phyloP scores from a whole-genome alignment of 1,284 basidiomycete genomes.

The Apiotrichum akiyoshidainum region DNA sequence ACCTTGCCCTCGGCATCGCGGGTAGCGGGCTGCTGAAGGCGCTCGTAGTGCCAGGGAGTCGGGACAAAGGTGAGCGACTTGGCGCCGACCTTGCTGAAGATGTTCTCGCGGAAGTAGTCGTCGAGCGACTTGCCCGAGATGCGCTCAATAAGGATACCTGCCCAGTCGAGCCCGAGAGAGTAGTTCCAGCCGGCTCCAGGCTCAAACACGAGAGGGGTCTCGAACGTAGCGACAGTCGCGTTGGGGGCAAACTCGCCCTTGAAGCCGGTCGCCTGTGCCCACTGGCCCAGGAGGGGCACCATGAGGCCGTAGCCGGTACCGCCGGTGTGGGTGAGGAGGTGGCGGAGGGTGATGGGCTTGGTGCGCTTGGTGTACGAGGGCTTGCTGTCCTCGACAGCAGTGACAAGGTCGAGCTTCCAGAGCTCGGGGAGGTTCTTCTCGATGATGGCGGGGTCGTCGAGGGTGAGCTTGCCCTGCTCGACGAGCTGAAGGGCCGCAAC shows the following conservation, averaged over 20 bases:
- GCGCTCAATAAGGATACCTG: slow-evolving; percentile 38
- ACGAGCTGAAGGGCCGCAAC: slow-evolving; percentile 16
- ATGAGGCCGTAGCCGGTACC: slow-evolving; percentile 17
- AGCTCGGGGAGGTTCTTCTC: slow-evolving; percentile 39
- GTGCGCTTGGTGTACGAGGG: slow-evolving; percentile 24
- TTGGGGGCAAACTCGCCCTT: slow-evolving; percentile 17
- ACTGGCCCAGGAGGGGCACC: slow-evolving; percentile 11
- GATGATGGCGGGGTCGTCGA: slow-evolving; percentile 31
- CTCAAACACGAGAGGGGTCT: slow-evolving; percentile 31
- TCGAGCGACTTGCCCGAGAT: slow-evolving; percentile 35
- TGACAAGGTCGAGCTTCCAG: slow-evolving; percentile 27
- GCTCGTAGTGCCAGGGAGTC: slow-evolving; percentile 18
- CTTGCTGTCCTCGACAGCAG: slow-evolving; percentile 29
- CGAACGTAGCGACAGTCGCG: slow-evolving; percentile 20
- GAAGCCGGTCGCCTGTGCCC: slow-evolving; percentile 4
- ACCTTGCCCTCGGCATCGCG: neutral
- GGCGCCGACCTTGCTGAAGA: slow-evolving; percentile 38
- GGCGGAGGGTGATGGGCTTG: slow-evolving; percentile 35
- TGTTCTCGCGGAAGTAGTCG: slow-evolving; percentile 37
- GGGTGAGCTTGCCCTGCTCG: slow-evolving; percentile 13
- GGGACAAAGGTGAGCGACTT: slow-evolving; percentile 34
- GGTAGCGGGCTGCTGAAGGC: slow-evolving; percentile 7
- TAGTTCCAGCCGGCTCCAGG: slow-evolving; percentile 36
- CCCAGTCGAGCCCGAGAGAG: slow-evolving; percentile 42
- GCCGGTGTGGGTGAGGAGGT: slow-evolving; percentile 35